Evolutionary conservation across 805 yeast genomes (phyloP).

Genomic region (Yarrowia sp.): DNA sequence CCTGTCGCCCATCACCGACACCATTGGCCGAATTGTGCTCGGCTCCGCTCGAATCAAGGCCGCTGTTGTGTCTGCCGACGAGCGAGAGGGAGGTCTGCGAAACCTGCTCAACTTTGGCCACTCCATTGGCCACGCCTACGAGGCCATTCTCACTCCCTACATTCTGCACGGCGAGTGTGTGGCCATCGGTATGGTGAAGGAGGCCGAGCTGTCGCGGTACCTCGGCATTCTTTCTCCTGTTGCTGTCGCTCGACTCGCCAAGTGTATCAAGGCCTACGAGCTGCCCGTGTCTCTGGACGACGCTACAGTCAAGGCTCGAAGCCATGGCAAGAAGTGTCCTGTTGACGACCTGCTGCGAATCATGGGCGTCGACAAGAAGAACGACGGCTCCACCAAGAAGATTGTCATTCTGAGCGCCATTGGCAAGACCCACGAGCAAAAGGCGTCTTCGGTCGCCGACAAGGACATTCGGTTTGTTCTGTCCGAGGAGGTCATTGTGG

Average conservation of each 20-base stretch:
- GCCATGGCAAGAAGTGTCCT: conserved; percentile 74
- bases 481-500: conserved; percentile 79
- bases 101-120: conserved; percentile 95
- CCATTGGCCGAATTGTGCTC: conserved; percentile 75
- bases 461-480: conserved; percentile 80
- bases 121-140: conserved; percentile 97
- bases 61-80: conserved; percentile 90
- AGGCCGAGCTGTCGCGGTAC: conserved; percentile 94
- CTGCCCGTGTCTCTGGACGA: conserved; percentile 83
- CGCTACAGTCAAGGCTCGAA: conserved; percentile 70
- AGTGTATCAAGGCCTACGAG: conserved; percentile 83
- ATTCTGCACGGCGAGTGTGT: conserved; percentile 99
- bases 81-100: conserved; percentile 92
- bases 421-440: conserved; percentile 86
- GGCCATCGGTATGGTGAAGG: conserved; percentile 93
- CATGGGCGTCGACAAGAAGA: conserved; percentile 96
- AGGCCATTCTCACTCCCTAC: conserved; percentile 96
- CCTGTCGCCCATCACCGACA: conserved; percentile 71
- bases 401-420: conserved; percentile 82
- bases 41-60: conserved; percentile 93
- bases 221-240: conserved; percentile 88
- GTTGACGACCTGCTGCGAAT: conserved; percentile 74
- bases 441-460: conserved; percentile 84
- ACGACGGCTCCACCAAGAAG: conserved; percentile 89
- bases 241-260: conserved; percentile 87